phyloP scores from a whole-genome alignment of 305 asterid genomes.

The Fraxinus angustifolia region DNA sequence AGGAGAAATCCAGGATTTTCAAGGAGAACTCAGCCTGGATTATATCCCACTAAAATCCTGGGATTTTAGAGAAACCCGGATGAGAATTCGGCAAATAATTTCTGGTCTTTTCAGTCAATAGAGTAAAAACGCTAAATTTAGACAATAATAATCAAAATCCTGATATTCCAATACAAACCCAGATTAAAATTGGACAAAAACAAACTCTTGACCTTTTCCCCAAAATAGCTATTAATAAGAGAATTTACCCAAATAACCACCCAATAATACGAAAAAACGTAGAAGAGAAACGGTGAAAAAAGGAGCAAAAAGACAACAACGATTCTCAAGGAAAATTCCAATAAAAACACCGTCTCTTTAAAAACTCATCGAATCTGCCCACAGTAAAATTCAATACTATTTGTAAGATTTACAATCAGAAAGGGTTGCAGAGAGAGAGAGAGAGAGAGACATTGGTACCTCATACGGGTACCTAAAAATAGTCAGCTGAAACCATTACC shows the following conservation, averaged over 20 bases:
- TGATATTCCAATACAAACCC: neutral
- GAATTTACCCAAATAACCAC: neutral
- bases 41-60: neutral
- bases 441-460: neutral
- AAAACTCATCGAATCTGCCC: neutral
- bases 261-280: neutral
- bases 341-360: neutral
- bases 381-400: neutral
- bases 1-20: neutral
- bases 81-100: slow-evolving; percentile 3
- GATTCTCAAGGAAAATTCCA: neutral
- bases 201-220: neutral
- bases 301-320: neutral
- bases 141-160: neutral
- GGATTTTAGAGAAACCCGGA: slow-evolving; percentile 10
- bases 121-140: neutral
- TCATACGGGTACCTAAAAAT: neutral
- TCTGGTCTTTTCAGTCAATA: neutral
- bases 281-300: neutral
- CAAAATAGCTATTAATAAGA: neutral
- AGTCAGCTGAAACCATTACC: neutral
- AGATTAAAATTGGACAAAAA: neutral
- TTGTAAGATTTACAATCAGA: neutral
- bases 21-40: neutral
- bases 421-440: neutral